Percentiles rank a stretch among this genome's conserved stretches.
Evolutionary conservation across 116 monocot species (phyloP).

Genomic region (Posidonia oceanica): DNA sequence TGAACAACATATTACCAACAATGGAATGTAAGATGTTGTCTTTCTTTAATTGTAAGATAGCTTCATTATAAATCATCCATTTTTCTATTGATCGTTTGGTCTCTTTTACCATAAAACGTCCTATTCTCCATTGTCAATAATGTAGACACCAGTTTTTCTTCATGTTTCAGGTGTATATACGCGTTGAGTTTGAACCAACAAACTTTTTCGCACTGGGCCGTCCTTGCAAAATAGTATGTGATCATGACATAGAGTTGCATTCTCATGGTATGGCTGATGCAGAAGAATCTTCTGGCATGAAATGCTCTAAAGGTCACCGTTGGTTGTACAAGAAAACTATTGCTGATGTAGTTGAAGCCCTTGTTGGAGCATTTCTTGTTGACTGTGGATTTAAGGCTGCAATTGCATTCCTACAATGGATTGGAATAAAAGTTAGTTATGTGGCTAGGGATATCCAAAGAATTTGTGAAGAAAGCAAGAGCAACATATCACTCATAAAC

Average conservation of each 20-base stretch:
- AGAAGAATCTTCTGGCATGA: constrained; percentile 16
- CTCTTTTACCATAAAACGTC: no score
- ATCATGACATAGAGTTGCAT: constrained; percentile 27
- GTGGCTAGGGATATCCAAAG: constrained; percentile 38
- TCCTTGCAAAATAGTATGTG: constrained; percentile 44
- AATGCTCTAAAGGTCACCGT: constrained; percentile 59
- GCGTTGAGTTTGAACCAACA: constrained; percentile 67
- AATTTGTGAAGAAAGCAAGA: constrained; percentile 32
- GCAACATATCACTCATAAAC: constrained; percentile 40
- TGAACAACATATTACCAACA: no score
- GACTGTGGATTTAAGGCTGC: constrained; percentile 80
- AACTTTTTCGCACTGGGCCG: constrained; percentile 74
- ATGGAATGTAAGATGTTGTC: no score
- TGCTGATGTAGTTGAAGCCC: constrained; percentile 93
- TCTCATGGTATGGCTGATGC: constrained; percentile 16
- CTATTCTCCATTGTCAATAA: no score
- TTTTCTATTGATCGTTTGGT: no score
- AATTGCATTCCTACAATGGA: constrained; percentile 73
- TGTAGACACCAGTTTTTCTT: background rate
- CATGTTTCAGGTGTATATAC: constrained; percentile 66
- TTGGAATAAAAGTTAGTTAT: constrained; percentile 65
- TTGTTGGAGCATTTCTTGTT: constrained; percentile 88
- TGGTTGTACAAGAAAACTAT: constrained; percentile 77
- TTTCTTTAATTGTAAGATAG: no score
- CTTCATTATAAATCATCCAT: no score